A percentile compares a stretch with the other conserved stretches of the same genome.
phyloP scores from a whole-genome alignment of 148 eudicot genomes.

The Rhododendron williamsianum region DNA sequence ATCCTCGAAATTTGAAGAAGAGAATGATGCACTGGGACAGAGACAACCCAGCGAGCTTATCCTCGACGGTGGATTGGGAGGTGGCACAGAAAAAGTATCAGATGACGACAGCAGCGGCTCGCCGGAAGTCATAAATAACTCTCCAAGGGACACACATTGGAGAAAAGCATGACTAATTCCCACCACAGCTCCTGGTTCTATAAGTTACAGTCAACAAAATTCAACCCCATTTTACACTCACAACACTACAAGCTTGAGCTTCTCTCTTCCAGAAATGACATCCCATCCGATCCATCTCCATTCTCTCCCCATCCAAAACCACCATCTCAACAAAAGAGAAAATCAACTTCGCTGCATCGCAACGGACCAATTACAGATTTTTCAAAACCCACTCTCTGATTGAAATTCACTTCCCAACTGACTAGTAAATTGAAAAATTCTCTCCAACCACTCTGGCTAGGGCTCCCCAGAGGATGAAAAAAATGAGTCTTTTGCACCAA shows the following conservation, averaged over 20 bases:
- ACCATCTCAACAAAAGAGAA: not conserved
- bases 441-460: not conserved
- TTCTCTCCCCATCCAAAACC: not conserved
- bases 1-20: constrained; percentile 30
- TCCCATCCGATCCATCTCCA: constrained; percentile 2
- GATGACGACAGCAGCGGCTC: constrained; percentile 35
- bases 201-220: constrained; percentile 1
- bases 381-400: not conserved
- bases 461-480: not conserved
- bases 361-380: not conserved
- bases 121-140: constrained; percentile 53
- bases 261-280: constrained; percentile 2
- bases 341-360: not conserved
- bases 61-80: constrained; percentile 20
- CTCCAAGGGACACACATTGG: constrained; percentile 40
- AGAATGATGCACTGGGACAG: constrained; percentile 26
- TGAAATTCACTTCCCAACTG: not conserved
- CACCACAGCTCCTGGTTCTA: not conserved
- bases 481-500: not conserved
- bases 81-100: constrained; percentile 29
- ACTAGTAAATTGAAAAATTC: not conserved
- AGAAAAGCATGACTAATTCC: constrained; percentile 21
- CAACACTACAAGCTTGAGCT: constrained; percentile 7
- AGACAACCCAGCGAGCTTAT: constrained; percentile 33
- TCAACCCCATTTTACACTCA: constrained; percentile 7